Base-by-base conservation (phyloP, 305 asterid species). In the Rubia balearica region DNA sequence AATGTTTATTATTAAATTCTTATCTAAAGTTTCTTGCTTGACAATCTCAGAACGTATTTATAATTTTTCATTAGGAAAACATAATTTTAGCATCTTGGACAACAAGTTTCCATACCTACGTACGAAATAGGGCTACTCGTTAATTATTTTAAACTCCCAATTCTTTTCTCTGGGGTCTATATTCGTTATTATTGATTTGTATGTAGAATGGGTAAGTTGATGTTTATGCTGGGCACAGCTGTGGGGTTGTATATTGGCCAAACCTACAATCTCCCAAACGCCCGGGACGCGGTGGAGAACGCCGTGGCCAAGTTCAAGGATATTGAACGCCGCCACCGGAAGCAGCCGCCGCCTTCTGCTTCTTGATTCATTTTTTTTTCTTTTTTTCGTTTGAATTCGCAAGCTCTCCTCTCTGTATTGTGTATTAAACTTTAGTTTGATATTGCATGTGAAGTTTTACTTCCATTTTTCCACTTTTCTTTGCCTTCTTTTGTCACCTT, bases 251-350 rank as follows among this genome's bases (percentile, higher is more conserved):
- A 64, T 17, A 16, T 64, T 6, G 49, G 30, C 17, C 68, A 64
- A 64, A 40, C 68, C 9, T 64, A 64, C 13, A 4, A 40, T n/a
- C 30, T 64, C 14, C 68, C 68, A 3, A 17, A 63, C 68, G 13
- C 40, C n/a, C 43, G 68, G 14, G 21, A 64, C 10, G 7, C 45
- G 33, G 68, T 40, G 49, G 68, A 38, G 27, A 22, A 9, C 43
- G 68, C 48, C 21, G 43, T 38, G 21, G 68, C 49, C 51, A 38
- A 64, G 49, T 16, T 45, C 22, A 64, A 11, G 68, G 49, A 64
- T 16, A 1, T 64, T 38, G 68, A 64, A 11, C 19, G 68, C 16
- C 43, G 30, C 30, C 30, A 38, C 68, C 68, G 68, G 49, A 64
- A n/a, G 68, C 14, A 49, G 21, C 67, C 3, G 67, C 63, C 63